Base-by-base conservation (phyloP, 2,329 filamentous ascomycete species). In the Paraconiothyrium sp. region DNA sequence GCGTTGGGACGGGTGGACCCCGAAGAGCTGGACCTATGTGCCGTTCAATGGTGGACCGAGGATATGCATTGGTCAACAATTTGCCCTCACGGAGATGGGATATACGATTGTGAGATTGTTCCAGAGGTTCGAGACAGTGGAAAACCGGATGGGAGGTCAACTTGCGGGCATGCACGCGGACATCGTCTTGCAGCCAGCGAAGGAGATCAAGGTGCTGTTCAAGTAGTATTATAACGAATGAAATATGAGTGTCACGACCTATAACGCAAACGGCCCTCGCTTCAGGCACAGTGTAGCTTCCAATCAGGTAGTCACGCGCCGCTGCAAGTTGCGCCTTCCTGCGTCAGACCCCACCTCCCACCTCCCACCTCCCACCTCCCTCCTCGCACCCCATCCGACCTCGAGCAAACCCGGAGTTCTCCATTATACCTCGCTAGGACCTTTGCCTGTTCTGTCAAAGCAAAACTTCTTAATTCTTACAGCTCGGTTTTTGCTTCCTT, bases 51-150 rank as follows among this genome's bases (percentile, higher is more conserved):
- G 81, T 3, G 81, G 82, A 0, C 82, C 82, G 3, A 65, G 83
- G 1, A 83, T 84, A n/a, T 84, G 83, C 60, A 80, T 84, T 39
- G 83, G 83, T 0, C 82, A 84, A 74, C 81, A 84, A 60, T 84
- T 84, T 64, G 83, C 83, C 13, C 72, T 84, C 30, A 84, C 82
- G 0, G 83, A 84, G 66, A 81, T 84, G 79, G 82, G 73, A 2
- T 84, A 84, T 61, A 83, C 81, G 8, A 70, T 83, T 22, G 81
- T 82, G 13, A 72, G 83, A 27, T 71, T 84, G 24, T 70, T 84
- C 57, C 83, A 84, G 71, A 73, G 72, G 22, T 84, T 79, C 61
- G 73, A 78, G 54, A 69, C 67, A 7, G 72, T 84, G n/a, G 79
- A 82, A 67, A 78, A 78, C 59, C 69, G 73, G 46, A 80, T 79